A percentile compares a stretch with the other conserved stretches of the same genome.
phyloP scores from a whole-genome alignment of 1,139 yeast species.

The Yamadazyma dendronema region DNA sequence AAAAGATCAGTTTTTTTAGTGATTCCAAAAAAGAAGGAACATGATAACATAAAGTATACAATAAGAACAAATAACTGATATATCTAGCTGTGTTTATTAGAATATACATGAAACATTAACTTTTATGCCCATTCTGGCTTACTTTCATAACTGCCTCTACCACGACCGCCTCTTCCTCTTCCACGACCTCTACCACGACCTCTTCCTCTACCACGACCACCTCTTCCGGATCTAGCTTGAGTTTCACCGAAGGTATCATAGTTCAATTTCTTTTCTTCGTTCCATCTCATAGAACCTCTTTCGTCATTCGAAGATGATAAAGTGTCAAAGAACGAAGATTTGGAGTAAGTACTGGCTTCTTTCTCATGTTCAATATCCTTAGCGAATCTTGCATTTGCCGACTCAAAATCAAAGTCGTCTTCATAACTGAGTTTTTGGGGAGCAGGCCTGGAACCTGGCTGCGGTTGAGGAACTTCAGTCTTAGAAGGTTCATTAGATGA shows the following conservation, averaged over 20 bases:
- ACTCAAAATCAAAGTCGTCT: constrained; percentile 57
- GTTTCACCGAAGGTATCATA: constrained; percentile 69
- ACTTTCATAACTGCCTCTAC: constrained; percentile 15
- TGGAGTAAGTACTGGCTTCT: constrained; percentile 48
- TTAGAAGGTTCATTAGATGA: constrained; percentile 4
- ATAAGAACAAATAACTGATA: no score
- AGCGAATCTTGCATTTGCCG: constrained; percentile 62
- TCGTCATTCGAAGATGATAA: constrained; percentile 59
- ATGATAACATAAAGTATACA: no score
- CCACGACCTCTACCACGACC: constrained; percentile 24
- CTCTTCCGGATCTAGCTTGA: constrained; percentile 25
- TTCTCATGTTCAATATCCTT: constrained; percentile 31
- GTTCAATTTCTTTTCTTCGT: constrained; percentile 60
- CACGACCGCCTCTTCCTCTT: constrained; percentile 27
- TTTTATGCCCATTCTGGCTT: constrained; percentile 22
- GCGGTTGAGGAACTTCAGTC: constrained; percentile 4
- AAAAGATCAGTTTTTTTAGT: no score
- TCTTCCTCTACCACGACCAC: constrained; percentile 34
- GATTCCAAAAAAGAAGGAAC: no score
- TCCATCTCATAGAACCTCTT: constrained; percentile 50
- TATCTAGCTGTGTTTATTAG: no score
- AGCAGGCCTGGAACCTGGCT: constrained; percentile 11
- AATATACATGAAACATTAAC: no score
- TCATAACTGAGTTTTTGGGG: constrained; percentile 16
- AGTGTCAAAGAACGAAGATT: constrained; percentile 78